Conservation (phyloP, 2,329 filamentous ascomycete species). For the Penicillium decumbens region DNA sequence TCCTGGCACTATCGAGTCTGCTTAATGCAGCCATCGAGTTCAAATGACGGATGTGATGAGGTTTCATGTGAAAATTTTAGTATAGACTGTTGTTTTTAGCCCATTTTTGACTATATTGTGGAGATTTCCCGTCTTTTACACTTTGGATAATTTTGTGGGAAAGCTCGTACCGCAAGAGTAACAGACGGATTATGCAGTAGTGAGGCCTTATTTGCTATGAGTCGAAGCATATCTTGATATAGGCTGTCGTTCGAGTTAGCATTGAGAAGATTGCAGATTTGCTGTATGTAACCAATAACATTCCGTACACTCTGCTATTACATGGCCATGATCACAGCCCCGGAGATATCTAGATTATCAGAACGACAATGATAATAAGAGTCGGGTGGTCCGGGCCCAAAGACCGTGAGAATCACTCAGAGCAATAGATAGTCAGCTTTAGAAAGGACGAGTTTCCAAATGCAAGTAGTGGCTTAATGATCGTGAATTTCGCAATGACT, state of each 20-base stretch:
- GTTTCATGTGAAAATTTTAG: constrained; percentile 10
- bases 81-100: constrained; percentile 25
- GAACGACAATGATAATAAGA: no score
- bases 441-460: background rate
- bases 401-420: background rate
- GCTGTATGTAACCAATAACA: no score
- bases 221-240: no score
- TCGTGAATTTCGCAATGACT: background rate
- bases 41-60: constrained; percentile 13
- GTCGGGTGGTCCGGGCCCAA: no score
- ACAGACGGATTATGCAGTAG: background rate
- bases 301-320: no score
- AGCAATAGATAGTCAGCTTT: background rate
- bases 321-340: no score
- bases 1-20: constrained; percentile 38
- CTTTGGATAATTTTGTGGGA: background rate
- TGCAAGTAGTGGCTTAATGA: background rate
- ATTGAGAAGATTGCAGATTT: no score
- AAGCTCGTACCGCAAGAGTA: background rate
- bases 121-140: background rate
- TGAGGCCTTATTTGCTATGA: no score
- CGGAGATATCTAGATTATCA: no score
- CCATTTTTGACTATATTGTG: constrained; percentile 14
- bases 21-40: constrained; percentile 11
- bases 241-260: no score